Conservation (phyloP, 805 yeast genomes). For the Cyberlindnera subsufficiens region DNA sequence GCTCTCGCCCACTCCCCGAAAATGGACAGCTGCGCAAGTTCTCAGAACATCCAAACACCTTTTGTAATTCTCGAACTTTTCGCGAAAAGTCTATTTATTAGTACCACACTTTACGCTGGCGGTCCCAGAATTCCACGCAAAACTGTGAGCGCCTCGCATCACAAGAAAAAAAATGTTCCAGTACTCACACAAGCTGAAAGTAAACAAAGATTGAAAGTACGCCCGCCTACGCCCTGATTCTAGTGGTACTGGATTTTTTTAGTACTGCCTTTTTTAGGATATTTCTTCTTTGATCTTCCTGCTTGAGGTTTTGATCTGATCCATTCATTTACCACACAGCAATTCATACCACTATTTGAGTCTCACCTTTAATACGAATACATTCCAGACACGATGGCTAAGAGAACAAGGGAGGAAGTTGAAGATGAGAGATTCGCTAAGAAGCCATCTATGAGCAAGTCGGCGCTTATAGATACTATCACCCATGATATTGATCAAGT, state of each 20-base stretch:
- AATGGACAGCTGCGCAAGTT: too few species aligned
- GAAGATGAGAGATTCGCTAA: slow-evolving; percentile 13
- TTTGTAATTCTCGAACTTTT: too few species aligned
- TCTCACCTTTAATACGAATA: neutral
- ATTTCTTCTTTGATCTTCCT: too few species aligned
- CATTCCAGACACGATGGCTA: slow-evolving; percentile 5
- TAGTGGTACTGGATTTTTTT: too few species aligned
- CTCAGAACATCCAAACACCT: too few species aligned
- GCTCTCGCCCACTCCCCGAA: too few species aligned
- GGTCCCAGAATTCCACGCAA: slow-evolving; percentile 14
- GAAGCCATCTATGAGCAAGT: slow-evolving; percentile 17
- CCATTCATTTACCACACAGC: too few species aligned
- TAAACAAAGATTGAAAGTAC: slow-evolving; percentile 2
- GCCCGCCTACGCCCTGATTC: neutral
- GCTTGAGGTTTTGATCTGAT: too few species aligned
- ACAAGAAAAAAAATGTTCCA: slow-evolving; percentile 7
- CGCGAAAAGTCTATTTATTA: too few species aligned
- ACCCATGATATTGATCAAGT: slow-evolving; percentile 8
- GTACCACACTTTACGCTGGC: slow-evolving; percentile 5
- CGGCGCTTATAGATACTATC: slow-evolving; percentile 16
- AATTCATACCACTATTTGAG: too few species aligned
- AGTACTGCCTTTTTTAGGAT: too few species aligned
- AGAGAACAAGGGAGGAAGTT: slow-evolving; percentile 15
- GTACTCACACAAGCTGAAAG: neutral
- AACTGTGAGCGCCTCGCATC: neutral